Base-by-base conservation (phyloP, 805 yeast species). In the Jamesozyma jinghongensis region DNA sequence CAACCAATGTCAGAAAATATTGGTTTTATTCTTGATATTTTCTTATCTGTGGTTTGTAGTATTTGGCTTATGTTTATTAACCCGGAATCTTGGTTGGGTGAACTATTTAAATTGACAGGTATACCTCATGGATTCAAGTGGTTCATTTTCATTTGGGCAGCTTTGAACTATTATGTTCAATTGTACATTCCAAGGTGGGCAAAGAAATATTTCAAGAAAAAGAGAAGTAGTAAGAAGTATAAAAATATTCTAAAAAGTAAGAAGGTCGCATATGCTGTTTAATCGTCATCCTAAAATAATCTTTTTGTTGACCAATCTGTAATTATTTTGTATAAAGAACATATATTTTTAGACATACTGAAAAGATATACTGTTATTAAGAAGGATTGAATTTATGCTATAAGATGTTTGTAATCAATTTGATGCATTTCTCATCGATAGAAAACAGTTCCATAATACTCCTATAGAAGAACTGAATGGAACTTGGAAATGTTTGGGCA, bases 361-460 rank as follows among this genome's bases (percentile, higher is more conserved):
- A 22, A 19, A 36, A 19, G 30, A 16, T n/a, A 12, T 37, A 30
- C 12, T 22, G 13, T 11, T 28, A 36, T 10, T 22, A 20, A 33
- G 12, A 35, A 19, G 12, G 20, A 26, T 22, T 26, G 26, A 10
- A 7, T 22, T 22, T 10, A 7, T 22, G 10, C 10, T 22, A 6
- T 22, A 22, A 22, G 6, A 22, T 6, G 12, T 11, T 37, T 27
- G 39, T 28, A 36, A 25, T n/a, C 52, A 51, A 36, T 55, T 56
- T 1, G 70, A 62, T 3, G 85, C 79, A 51, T 85, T 85, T 53
- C 84, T 70, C 73, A 85, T 77, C 0, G 95, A 86, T 37, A 90
- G 66, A 65, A 83, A 88, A 40, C 96, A 87, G 57, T 92, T 90
- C 97, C 98, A 90, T 29, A 90, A 65, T 16, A 90, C 94, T 22